A percentile compares a stretch with the other conserved stretches of the same genome.
Conservation (phyloP, 1,284 basidiomycete genomes). For the Rhodotorula sp. region DNA sequence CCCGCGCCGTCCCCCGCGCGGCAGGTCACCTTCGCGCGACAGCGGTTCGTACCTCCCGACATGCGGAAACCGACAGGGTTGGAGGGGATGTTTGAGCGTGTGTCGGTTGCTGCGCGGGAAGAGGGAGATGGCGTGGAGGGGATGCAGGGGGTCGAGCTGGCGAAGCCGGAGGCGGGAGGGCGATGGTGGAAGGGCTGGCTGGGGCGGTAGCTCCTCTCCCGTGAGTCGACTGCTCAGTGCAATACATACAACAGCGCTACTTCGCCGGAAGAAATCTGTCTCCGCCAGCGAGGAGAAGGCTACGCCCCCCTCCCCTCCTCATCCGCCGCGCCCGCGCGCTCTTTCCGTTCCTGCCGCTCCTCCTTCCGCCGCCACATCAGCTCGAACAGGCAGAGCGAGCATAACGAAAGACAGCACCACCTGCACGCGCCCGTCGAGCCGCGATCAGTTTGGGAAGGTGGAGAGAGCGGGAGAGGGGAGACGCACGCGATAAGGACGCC, state of each 20-base stretch:
- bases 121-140: not conserved
- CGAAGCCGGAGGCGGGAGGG: not conserved
- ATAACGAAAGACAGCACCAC: constrained; percentile 9
- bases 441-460: not conserved
- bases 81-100: constrained; percentile 25
- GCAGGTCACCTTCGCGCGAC: constrained; percentile 8
- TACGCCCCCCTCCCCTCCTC: not conserved
- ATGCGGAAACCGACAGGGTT: constrained; percentile 26
- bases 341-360: constrained; percentile 13
- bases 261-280: not conserved
- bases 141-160: constrained; percentile 16
- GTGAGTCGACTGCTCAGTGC: not conserved
- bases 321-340: constrained; percentile 1
- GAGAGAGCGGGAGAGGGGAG: too few species aligned
- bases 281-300: not conserved
- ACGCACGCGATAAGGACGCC: constrained; percentile 40
- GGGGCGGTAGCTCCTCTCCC: not conserved
- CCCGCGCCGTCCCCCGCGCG: not conserved
- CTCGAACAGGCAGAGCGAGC: constrained; percentile 10
- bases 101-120: not conserved
- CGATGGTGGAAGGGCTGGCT: constrained; percentile 3
- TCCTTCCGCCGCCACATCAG: constrained; percentile 16
- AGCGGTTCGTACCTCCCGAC: constrained; percentile 29
- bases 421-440: not conserved
- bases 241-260: not conserved